Base-by-base conservation (phyloP, 495 filamentous ascomycete species). In the Trichoderma parareesei region DNA sequence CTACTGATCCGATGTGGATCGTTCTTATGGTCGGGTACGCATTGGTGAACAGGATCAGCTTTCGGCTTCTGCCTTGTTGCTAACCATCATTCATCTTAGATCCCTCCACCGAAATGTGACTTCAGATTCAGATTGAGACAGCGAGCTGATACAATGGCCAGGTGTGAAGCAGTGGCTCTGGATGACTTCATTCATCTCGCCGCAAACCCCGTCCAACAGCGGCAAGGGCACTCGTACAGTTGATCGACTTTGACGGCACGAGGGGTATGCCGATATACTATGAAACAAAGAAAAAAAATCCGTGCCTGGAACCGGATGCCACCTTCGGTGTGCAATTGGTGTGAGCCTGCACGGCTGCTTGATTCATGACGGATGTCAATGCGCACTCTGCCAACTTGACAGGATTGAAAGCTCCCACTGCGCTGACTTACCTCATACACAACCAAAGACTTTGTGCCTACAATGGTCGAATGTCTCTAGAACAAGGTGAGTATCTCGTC, bases 391-490 rank as follows among this genome's bases (percentile, higher is more conserved):
- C 27, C 27, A 27, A 27, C 27, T 27, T 27, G 27, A 27, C 27
- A 27, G 27, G 27, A 27, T 27, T 27, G 27, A 27, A 27, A 27
- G 27, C 27, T 27, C 27, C 84, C 46, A 87, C 87, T 0, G 92
- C 92, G 69, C 81, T 82, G 7, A 87, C 88, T 9, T 92, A 87
- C 74, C 92, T 87, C 70, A 83, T 83, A 27, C 3, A 85, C 92
- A 55, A 83, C 84, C 69, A 82, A 88, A 14, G 86, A 85, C 16
- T 76, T 92, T 64, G 84, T 82, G 20, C 82, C 83, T 0, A 72
- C 91, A 5, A 84, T 86, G 1, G 76, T 91, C 0, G 88, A 85
- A 11, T 57, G 53, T 27, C 33, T 3, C 53, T 16, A 37, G 53
- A 14, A 57, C 53, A 10, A 57, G 27, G 33, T 57, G 53, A 57